Evolutionary conservation across 768 basidiomycete species (phyloP), one percentile per base, ranked within the genome.

Genomic region (Lentinula sp.): DNA sequence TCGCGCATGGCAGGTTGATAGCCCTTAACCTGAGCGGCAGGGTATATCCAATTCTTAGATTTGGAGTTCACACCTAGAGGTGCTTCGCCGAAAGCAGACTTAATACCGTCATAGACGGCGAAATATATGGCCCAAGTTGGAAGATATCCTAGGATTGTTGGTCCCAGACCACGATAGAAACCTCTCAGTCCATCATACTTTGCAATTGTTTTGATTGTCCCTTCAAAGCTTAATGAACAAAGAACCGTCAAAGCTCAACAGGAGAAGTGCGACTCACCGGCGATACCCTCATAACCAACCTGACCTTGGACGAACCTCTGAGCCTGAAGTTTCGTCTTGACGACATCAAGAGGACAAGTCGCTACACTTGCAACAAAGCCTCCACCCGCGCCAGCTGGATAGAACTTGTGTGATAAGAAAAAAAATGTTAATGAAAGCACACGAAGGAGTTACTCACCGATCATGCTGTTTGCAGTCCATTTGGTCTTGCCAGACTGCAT

Each of bases 91-190:
- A 93, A 90, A 52, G 79, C 76, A 13, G 82, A 83, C 80, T 98
- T 98, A 75, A 98, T 91, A 62, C 90, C 86, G 76, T 99, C 97
- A 75, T 98, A 98, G 28, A 98, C 93, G 20, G 94, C 87, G 73
- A 98, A 98, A 73, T 98, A 98, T 67, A 98, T 98, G 28, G 95
- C 97, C 97, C 95, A 98, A 2, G 96, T 98, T 20, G 97, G 97
- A 43, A 98, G 84, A 76, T 99, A 98, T 13, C 97, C 97, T 7
- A 95, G 81, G 60, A 99, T 83, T 18, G 97, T 99, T 13, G 97
- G 97, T 18, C 96, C 95, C 18, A 99, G 82, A n/a, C 97, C 97
- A 45, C 97, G 86, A 75, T 99, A 99, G 63, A 98, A 79, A 13
- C 97, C 97, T 59, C 89, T 85, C 56, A 97, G 65, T 13, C 97